A percentile compares a stretch with the other conserved stretches of the same genome.
Evolutionary conservation across 441 rosid species (phyloP).

Genomic region (Cnidoscolus chayamansa): DNA sequence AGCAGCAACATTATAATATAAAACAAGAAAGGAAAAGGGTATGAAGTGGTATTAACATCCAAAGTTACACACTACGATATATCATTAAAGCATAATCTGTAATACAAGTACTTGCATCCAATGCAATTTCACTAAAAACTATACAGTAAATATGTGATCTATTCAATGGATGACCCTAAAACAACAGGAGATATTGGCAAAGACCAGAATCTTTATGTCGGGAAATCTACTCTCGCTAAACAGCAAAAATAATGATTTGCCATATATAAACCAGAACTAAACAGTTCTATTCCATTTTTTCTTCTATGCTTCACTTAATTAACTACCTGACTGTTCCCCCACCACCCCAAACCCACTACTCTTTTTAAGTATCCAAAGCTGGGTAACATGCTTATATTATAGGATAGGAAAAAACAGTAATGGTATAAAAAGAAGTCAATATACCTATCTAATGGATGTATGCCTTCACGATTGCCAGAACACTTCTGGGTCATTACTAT

Average conservation of each 20-base stretch:
- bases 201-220: not conserved
- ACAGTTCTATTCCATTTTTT: not conserved
- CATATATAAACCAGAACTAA: not conserved
- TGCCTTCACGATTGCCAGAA: slow-evolving; percentile 74
- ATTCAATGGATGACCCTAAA: not conserved
- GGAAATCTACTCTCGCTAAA: too few species aligned
- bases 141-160: too few species aligned
- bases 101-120: not conserved
- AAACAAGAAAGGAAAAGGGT: not conserved
- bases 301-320: not conserved
- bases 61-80: too few species aligned
- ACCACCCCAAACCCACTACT: not conserved
- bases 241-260: not conserved
- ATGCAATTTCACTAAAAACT: not conserved
- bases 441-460: not conserved
- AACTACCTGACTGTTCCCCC: not conserved
- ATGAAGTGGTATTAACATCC: too few species aligned
- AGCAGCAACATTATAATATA: not conserved
- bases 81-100: not conserved
- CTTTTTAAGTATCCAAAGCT: not conserved
- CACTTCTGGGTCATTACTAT: slow-evolving; percentile 59
- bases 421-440: not conserved
- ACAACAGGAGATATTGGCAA: not conserved
- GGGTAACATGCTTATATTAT: not conserved
- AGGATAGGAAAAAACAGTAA: not conserved